These are phyloP conservation scores for Blastocystis sp. DNA, from an alignment of 352 stramenopile genomes.

Conservation along the genomic window DNA sequence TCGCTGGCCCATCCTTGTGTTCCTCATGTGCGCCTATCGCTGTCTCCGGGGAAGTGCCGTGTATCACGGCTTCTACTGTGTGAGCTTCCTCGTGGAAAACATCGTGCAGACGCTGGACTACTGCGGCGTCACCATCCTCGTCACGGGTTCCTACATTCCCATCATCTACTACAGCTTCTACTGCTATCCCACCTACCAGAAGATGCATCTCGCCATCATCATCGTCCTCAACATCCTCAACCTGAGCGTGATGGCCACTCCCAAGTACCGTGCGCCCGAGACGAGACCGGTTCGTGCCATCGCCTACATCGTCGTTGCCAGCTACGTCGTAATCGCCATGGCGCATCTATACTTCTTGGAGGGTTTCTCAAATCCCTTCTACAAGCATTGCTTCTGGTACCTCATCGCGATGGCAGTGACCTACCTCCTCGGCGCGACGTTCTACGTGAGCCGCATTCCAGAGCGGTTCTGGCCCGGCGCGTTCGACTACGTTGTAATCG, in stretches of 20 bases:
- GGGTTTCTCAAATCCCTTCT: slow-evolving; percentile 62
- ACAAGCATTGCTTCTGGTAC: slow-evolving; percentile 22
- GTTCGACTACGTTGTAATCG: slow-evolving; percentile 74
- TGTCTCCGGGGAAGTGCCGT: slow-evolving; percentile 61
- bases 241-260: slow-evolving; percentile 63
- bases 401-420: slow-evolving; percentile 52
- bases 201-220: slow-evolving; percentile 61
- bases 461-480: slow-evolving; percentile 63
- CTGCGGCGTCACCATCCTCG: slow-evolving; percentile 69
- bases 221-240: slow-evolving; percentile 58
- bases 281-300: slow-evolving; percentile 27
- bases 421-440: slow-evolving; percentile 60
- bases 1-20: slow-evolving; percentile 66
- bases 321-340: slow-evolving; percentile 35
- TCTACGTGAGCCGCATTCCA: slow-evolving; percentile 59
- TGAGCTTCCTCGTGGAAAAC: slow-evolving; percentile 50
- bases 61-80: slow-evolving; percentile 65
- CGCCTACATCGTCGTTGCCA: slow-evolving; percentile 45
- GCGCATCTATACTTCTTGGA: slow-evolving; percentile 48
- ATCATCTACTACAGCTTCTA: slow-evolving; percentile 74
- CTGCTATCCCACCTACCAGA: slow-evolving; percentile 45
- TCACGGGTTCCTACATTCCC: slow-evolving; percentile 68
- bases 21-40: slow-evolving; percentile 38
- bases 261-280: slow-evolving; percentile 56
- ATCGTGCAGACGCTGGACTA: slow-evolving; percentile 71